Conservation (phyloP, 2,329 filamentous ascomycete species). For the Blastomyces parvus region DNA sequence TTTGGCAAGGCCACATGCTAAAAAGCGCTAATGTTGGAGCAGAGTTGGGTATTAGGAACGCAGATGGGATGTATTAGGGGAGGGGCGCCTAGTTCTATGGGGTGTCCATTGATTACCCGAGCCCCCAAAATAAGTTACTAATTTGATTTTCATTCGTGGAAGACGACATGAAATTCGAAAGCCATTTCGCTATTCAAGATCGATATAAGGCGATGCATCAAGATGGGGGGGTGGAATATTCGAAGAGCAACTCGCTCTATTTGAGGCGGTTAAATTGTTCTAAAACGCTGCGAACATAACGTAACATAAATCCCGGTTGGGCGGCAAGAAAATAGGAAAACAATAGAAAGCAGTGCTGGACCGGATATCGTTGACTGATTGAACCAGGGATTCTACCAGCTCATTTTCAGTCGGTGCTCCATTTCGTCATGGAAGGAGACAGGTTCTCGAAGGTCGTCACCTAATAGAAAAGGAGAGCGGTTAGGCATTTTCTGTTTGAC, state of each 20-base stretch:
- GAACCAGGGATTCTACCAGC: constrained; percentile 18
- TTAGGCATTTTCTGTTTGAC: constrained; percentile 7
- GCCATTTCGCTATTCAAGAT: no score
- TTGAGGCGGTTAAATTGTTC: neutral
- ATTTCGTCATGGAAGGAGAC: constrained; percentile 83
- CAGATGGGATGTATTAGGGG: no score
- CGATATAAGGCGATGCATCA: no score
- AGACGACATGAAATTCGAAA: neutral
- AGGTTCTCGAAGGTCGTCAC: constrained; percentile 59
- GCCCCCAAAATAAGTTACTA: no score
- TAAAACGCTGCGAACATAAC: constrained; percentile 4
- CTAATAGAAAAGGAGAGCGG: constrained; percentile 24
- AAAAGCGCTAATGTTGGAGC: no score
- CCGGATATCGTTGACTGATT: neutral
- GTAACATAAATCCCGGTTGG: constrained; percentile 1
- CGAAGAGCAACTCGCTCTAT: neutral
- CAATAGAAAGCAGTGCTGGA: neutral
- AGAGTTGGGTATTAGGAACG: no score
- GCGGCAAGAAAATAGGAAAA: neutral
- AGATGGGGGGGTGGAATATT: no score
- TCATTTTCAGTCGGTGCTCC: constrained; percentile 84
- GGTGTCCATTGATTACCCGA: no score
- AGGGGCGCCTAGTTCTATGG: no score
- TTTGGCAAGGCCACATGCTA: no score
- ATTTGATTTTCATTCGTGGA: no score